Evolutionary conservation across 2,329 filamentous ascomycete genomes (phyloP), one percentile per base, ranked within the genome.

Genomic region (Apiospora saccharicola): DNA sequence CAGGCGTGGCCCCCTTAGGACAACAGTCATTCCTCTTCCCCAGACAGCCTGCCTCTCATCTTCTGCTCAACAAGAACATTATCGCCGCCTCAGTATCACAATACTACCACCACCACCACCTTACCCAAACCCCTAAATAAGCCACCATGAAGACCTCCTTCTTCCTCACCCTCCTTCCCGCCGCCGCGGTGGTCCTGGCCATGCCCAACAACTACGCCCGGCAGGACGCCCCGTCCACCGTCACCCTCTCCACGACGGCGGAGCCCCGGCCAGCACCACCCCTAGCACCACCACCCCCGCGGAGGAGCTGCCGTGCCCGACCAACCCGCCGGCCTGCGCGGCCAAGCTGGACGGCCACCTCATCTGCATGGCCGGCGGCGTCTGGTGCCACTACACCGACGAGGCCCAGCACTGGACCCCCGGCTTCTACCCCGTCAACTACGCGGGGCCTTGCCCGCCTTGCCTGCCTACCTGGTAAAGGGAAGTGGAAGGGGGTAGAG

Each of bases 341-440:
- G 4, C 47, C 30, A 70, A 70, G 37, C 34, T 43, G 22, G 68
- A 70, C 37, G 68, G 68, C 49, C 68, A 70, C 47, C 10, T 70
- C 4, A 30, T 70, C 47, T 70, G 68, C 47, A 37, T 70, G 47
- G 47, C 19, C 22, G 68, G 46, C 46, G 68, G 68, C 34, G 68
- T 70, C 34, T 70, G 68, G 68, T 70, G 68, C 68, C 68, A 22
- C 30, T 70, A 70, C 68, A 70, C 68, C 46, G 47, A 70, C 34
- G 68, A 24, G 19, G 24, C 16, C 8, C 16, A n/a, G 14, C 68
- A 43, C 43, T 41, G 47, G 26, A 70, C 47, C 19, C 68, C 68
- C 12, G 47, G 43, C 34, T 70, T 70, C 47, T 70, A 41, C 68
- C 68, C 68, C 12, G n/a, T 70, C 46, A 57, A 70, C 30, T 43